A percentile compares a stretch with the other conserved stretches of the same genome.
Evolutionary conservation across 768 basidiomycete genomes (phyloP).

Genomic region (Pulveroboletus sp.): DNA sequence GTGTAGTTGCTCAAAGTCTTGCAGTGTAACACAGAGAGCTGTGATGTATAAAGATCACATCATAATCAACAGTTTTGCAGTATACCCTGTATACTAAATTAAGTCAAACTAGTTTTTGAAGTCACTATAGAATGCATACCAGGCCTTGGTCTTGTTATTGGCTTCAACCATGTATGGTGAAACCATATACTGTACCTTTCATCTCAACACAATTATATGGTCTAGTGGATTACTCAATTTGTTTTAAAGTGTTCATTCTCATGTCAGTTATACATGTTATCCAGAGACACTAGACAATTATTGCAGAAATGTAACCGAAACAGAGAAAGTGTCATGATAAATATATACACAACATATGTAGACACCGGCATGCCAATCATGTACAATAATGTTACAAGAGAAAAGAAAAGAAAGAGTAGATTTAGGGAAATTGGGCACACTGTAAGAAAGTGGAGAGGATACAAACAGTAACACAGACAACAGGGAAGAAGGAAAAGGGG

Average conservation of each 20-base stretch:
- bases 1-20: too few relatives aligned
- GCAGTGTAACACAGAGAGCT: too few relatives aligned
- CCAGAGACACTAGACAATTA: background rate
- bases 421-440: background rate
- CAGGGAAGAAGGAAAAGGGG: background rate
- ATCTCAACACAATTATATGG: too few relatives aligned
- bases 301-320: background rate
- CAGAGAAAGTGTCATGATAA: background rate
- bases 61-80: too few relatives aligned
- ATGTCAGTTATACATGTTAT: background rate
- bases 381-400: constrained; percentile 1
- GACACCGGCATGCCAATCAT: background rate
- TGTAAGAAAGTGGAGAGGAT: background rate
- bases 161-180: too few relatives aligned
- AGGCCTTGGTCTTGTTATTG: too few relatives aligned
- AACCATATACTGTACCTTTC: too few relatives aligned
- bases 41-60: too few relatives aligned
- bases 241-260: background rate
- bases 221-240: too few relatives aligned
- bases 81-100: too few relatives aligned
- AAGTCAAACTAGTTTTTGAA: too few relatives aligned
- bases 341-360: background rate
- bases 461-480: background rate
- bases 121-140: too few relatives aligned
- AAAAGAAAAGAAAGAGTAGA: background rate